Evolutionary conservation across 495 filamentous ascomycete genomes (phyloP), one percentile per base, ranked within the genome.

Genomic region (Penicillium flavigenum): DNA sequence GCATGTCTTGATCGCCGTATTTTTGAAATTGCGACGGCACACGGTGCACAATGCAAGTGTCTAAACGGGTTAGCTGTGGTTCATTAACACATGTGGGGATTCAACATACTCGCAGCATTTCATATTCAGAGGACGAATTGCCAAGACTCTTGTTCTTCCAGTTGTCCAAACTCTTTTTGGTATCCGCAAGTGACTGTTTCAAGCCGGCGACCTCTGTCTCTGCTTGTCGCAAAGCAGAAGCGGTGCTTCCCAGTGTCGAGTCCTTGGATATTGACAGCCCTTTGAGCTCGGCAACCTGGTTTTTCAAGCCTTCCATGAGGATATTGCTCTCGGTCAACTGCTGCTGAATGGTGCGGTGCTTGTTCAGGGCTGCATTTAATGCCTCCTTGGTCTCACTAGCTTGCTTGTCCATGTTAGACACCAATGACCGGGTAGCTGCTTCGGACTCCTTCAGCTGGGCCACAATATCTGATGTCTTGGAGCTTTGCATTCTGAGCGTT

Each of bases 401-500:
- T 67, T 97, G 91, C 76, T 96, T 96, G 73, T 98, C 95, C 51
- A 96, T 77, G 60, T 89, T 94, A 54, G 83, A 81, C n/a, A 92
- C 72, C 16, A 95, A 73, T 9, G 75, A 83, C 63, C 68, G 79
- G 22, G 73, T 79, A 26, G 74, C 67, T 41, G 74, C 66, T 64
- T 97, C 95, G 3, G 90, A 84, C 41, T 98, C 92, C 79, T 98
- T 98, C 51, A 97, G 79, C 56, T 94, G 87, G 1, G 90, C 81
- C 32, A 98, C 91, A 60, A 98, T 94, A 65, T 98, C 95, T 1
- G 90, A 92, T 46, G 89, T 93, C 76, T 94, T 94, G 5, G 81
- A 79, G 67, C 92, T 96, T 70, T 97, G 92, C 55, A 82, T 77
- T 47, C 89, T 81, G 43, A 97, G 75, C 4, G 85, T 81, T 56